Conservation (phyloP, 1,139 yeast species). For the Magnusiomyces paraingens region DNA sequence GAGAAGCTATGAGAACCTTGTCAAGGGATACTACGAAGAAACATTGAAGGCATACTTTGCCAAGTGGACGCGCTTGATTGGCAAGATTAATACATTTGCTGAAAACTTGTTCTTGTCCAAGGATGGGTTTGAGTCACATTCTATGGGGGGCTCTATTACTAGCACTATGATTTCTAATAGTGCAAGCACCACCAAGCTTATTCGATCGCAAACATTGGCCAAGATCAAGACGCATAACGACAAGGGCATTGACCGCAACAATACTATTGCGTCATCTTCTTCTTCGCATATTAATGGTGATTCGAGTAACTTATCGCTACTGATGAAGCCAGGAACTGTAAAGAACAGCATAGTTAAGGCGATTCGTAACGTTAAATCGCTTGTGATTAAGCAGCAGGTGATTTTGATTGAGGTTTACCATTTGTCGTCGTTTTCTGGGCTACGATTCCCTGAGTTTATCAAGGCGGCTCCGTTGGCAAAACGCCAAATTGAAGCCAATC, state of each 20-base stretch:
- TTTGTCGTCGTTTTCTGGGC: conserved; percentile 43
- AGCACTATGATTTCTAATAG: conserved; percentile 16
- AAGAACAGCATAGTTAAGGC: conserved; percentile 19
- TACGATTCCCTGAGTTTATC: conserved; percentile 46
- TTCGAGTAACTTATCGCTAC: conserved; percentile 6
- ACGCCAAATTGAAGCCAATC: conserved; percentile 29
- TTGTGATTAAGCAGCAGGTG: conserved; percentile 56
- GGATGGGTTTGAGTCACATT: conserved; percentile 4
- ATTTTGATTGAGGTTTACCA: conserved; percentile 64
- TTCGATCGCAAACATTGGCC: conserved; percentile 31
- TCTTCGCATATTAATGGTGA: conserved; percentile 3
- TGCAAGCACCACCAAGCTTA: conserved; percentile 15
- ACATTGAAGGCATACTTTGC: conserved; percentile 29
- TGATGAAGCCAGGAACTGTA: conserved; percentile 11
- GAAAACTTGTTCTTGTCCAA: conserved; percentile 1
- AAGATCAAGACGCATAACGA: conserved; percentile 18
- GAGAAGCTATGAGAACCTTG: conserved; percentile 26
- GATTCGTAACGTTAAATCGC: conserved; percentile 34
- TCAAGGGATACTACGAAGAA: conserved; percentile 25
- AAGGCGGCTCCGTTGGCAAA: conserved; percentile 34
- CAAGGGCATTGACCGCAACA: conserved; percentile 8
- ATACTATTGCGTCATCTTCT: conserved; percentile 4
- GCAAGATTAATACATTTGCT: conserved; percentile 4
- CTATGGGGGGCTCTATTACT: conserved; percentile 7
- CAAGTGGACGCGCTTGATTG: conserved; percentile 25